These are phyloP conservation scores for Leishmania gerbilli DNA, from an alignment of 208 protist species.

Conservation along the genomic window DNA sequence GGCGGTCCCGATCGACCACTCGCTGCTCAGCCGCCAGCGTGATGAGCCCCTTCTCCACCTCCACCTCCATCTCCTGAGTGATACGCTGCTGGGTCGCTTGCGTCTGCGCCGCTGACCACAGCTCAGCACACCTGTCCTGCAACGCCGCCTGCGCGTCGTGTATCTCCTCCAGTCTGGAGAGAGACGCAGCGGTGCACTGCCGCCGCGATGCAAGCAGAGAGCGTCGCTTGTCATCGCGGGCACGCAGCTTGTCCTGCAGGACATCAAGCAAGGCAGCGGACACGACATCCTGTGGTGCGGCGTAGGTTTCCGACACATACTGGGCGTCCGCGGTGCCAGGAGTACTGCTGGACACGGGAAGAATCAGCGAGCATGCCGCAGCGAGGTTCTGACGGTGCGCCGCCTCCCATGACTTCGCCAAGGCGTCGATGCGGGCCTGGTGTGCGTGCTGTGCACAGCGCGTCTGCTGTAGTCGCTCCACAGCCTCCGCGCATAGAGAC, in stretches of 20 bases:
- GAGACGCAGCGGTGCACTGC: constrained; percentile 32
- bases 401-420: constrained; percentile 51
- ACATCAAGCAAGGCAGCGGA: constrained; percentile 41
- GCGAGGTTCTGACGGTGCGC: constrained; percentile 60
- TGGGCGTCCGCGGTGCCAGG: constrained; percentile 7
- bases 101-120: constrained; percentile 19
- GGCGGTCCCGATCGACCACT: constrained; percentile 19
- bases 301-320: constrained; percentile 33
- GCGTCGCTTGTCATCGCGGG: constrained; percentile 23
- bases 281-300: constrained; percentile 34
- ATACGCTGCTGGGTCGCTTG: constrained; percentile 13
- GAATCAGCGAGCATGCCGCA: constrained; percentile 33
- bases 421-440: constrained; percentile 46
- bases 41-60: constrained; percentile 12
- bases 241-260: constrained; percentile 33
- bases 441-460: constrained; percentile 51
- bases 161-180: constrained; percentile 28
- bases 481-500: constrained; percentile 30
- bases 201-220: constrained; percentile 18
- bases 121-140: constrained; percentile 10
- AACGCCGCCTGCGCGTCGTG: constrained; percentile 19
- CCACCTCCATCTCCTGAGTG: constrained; percentile 15
- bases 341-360: constrained; percentile 24
- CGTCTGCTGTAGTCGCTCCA: constrained; percentile 45
- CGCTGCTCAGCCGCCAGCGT: constrained; percentile 17